Conservation (phyloP, 179 eudicot species). For the Heliamphora pulchella region DNA sequence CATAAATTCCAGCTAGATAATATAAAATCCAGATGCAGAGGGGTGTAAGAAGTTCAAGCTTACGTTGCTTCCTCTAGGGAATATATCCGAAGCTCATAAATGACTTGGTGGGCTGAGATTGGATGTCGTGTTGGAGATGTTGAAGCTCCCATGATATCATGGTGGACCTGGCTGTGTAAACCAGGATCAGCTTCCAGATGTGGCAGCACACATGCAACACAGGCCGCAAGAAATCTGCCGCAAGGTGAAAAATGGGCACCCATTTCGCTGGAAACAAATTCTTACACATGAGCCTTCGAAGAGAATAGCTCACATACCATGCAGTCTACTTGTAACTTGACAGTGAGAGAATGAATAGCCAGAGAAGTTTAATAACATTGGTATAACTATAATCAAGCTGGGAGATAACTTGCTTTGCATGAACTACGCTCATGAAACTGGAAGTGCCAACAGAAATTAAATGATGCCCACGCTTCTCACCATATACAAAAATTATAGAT, state of each 20-base stretch:
- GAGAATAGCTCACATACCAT: background rate
- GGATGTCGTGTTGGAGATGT: constrained; percentile 88
- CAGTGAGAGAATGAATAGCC: background rate
- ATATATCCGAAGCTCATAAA: constrained; percentile 76
- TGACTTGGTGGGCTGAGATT: constrained; percentile 62
- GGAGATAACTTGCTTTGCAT: background rate
- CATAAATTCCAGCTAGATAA: background rate
- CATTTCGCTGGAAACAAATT: constrained; percentile 63
- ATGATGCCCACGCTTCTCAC: background rate
- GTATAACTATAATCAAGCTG: background rate
- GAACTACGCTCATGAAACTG: constrained; percentile 1
- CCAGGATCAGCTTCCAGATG: constrained; percentile 55
- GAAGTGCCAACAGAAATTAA: background rate
- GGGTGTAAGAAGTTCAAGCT: constrained; percentile 15
- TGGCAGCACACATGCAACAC: constrained; percentile 78
- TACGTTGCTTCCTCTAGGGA: constrained; percentile 79
- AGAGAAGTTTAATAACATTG: background rate
- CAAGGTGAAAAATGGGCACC: constrained; percentile 94
- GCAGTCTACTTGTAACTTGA: constrained; percentile 4
- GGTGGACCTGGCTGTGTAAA: constrained; percentile 42
- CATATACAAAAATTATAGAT: background rate
- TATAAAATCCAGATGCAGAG: background rate
- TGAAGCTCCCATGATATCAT: constrained; percentile 40
- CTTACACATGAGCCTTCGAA: constrained; percentile 6
- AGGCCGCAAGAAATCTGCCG: constrained; percentile 80